Conservation (phyloP, 257 asterid genomes). For the Vinca minor region DNA sequence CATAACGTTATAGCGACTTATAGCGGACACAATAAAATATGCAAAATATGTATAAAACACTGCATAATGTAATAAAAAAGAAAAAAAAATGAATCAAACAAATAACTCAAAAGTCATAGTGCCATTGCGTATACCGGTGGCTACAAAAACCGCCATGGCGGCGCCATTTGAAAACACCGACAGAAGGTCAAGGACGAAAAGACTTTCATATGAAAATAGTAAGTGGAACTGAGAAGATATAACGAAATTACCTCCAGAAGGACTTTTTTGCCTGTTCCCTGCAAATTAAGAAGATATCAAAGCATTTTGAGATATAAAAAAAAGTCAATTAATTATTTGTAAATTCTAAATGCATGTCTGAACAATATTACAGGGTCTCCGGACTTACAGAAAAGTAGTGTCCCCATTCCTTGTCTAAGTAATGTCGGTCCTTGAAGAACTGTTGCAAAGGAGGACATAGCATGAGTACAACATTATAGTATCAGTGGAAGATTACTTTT, state of each 20-base stretch:
- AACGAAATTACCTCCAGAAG: slow-evolving; percentile 60
- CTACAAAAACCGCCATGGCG: no score
- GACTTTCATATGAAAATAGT: slow-evolving; percentile 4
- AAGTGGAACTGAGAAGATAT: background rate
- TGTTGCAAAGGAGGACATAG: slow-evolving; percentile 21
- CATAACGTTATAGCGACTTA: no score
- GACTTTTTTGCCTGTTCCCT: slow-evolving; percentile 59
- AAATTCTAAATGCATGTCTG: background rate
- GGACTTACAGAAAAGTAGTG: slow-evolving; percentile 74
- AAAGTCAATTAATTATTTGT: background rate
- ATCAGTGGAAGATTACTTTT: background rate
- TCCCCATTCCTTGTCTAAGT: slow-evolving; percentile 98
- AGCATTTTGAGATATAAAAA: background rate
- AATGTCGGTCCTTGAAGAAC: slow-evolving; percentile 97
- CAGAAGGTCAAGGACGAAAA: background rate
- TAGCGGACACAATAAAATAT: no score
- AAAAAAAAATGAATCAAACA: no score
- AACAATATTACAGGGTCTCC: background rate
- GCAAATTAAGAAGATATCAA: slow-evolving; percentile 9
- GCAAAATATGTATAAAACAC: no score
- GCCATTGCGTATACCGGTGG: no score
- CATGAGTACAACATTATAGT: background rate
- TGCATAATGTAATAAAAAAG: no score
- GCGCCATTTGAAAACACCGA: background rate
- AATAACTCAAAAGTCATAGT: no score